Percentiles rank a stretch among this genome's conserved stretches.
These are phyloP conservation scores for Penstemon newberryi DNA, from an alignment of 257 asterid genomes.

Conservation along the genomic window DNA sequence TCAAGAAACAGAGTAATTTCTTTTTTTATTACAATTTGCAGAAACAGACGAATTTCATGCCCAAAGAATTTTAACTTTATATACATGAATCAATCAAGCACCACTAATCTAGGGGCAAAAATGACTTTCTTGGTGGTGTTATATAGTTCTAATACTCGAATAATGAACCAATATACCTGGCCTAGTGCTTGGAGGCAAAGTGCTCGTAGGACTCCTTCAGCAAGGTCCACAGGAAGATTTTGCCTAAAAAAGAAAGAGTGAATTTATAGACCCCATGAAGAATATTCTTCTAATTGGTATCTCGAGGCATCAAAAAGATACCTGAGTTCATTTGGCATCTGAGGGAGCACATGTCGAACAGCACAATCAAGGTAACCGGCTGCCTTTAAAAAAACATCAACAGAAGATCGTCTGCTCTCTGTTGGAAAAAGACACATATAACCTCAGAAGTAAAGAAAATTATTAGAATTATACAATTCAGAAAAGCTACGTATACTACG, in stretches of 20 bases:
- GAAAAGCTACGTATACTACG: neutral
- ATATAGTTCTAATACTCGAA: neutral
- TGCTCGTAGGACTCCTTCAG: constrained; percentile 75
- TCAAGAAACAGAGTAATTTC: neutral
- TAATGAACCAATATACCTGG: constrained; percentile 49
- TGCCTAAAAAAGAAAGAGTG: constrained; percentile 40
- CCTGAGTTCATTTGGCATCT: constrained; percentile 83
- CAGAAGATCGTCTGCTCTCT: constrained; percentile 87
- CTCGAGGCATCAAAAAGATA: constrained; percentile 29
- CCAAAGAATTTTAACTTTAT: no score
- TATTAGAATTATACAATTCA: constrained; percentile 5
- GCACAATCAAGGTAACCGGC: constrained; percentile 99
- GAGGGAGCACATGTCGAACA: constrained; percentile 84
- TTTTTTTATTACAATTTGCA: no score
- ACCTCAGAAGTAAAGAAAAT: constrained; percentile 15
- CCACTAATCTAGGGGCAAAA: no score
- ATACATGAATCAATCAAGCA: no score
- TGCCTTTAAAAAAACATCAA: constrained; percentile 87
- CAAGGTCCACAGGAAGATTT: constrained; percentile 70
- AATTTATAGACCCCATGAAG: constrained; percentile 20
- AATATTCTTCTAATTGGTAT: neutral
- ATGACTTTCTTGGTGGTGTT: no score
- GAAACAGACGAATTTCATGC: no score
- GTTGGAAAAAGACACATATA: constrained; percentile 29
- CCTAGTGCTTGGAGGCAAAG: constrained; percentile 82